These are phyloP conservation scores for Phycomyces blakesleeanus DNA, from an alignment of 192 early-diverging fungal species.

Conservation along the genomic window DNA sequence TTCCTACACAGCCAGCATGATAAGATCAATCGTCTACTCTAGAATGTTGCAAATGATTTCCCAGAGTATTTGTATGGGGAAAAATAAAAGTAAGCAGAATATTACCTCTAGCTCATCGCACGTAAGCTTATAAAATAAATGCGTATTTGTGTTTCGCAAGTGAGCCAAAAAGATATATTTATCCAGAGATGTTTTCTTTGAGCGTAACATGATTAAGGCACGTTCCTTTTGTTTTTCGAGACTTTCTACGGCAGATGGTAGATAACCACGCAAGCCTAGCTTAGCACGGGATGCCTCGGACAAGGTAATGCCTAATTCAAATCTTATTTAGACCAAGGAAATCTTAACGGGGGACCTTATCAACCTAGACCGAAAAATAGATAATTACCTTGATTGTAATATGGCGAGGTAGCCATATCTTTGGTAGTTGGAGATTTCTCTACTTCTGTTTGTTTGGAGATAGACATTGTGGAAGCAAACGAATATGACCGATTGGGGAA, in stretches of 20 bases:
- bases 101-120: constrained; percentile 70
- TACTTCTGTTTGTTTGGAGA: constrained; percentile 1
- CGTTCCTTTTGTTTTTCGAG: constrained; percentile 73
- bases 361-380: too few species aligned
- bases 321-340: neutral
- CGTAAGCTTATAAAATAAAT: constrained; percentile 82
- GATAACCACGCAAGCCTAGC: constrained; percentile 66
- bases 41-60: too few species aligned
- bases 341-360: too few species aligned
- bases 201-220: constrained; percentile 64
- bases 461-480: neutral
- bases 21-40: too few species aligned
- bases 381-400: constrained; percentile 15
- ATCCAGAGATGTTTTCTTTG: constrained; percentile 67
- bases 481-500: neutral
- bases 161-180: constrained; percentile 85
- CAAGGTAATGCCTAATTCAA: constrained; percentile 57
- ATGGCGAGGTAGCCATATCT: constrained; percentile 4
- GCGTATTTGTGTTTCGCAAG: constrained; percentile 73
- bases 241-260: constrained; percentile 71
- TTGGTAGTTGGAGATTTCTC: neutral
- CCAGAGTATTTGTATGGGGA: neutral
- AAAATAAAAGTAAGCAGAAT: neutral
- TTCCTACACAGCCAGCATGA: constrained; percentile 65
- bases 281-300: constrained; percentile 43